Evolutionary conservation across 176 grass and related monocot species (phyloP), one percentile per base, ranked within the genome.

Genomic region (Secale cereale): DNA sequence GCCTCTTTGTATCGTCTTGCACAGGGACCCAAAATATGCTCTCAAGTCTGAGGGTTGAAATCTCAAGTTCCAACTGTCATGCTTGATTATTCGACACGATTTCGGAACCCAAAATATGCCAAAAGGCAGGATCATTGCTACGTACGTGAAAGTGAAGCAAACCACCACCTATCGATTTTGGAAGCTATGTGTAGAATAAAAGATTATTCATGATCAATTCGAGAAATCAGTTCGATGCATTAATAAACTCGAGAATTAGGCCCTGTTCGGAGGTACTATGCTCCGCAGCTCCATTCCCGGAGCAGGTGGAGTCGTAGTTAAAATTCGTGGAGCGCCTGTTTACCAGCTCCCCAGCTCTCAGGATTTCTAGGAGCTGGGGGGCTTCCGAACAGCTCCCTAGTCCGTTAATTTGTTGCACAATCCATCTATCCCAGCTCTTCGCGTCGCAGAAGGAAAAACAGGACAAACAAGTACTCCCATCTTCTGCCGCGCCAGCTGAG

Each of bases 371-470:
- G 35, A 37, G 35, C 7, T 37, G 35, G 35, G 7, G 33, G 35
- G 35, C 7, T 37, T 37, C 35, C 35, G 7, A 37, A 37, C 35
- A 37, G 35, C 35, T 7, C 35, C n/a, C n/a, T n/a, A 88, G 80
- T 79, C 40, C 22, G 81, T 88, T 70, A 83, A 78, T 72, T 8
- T 3, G 29, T 62, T 83, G 74, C 74, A 79, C 74, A 87, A 36
- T 22, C n/a, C 52, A 54, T 71, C 68, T 36, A n/a, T 12, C 22
- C 57, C 27, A 63, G 31, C 62, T 61, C 86, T n/a, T 26, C 30
- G 52, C 52, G 16, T 20, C 7, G 81, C 86, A 73, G 82, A 83
- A 89, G 82, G 82, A 85, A 89, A 84, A 86, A 71, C 67, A 50
- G 8, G 1, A 36, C 63, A 29, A 10, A 3, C 4, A 46, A 20